Evolutionary conservation across 1,284 basidiomycete genomes (phyloP).

Genomic region (Schizophyllum amplum): DNA sequence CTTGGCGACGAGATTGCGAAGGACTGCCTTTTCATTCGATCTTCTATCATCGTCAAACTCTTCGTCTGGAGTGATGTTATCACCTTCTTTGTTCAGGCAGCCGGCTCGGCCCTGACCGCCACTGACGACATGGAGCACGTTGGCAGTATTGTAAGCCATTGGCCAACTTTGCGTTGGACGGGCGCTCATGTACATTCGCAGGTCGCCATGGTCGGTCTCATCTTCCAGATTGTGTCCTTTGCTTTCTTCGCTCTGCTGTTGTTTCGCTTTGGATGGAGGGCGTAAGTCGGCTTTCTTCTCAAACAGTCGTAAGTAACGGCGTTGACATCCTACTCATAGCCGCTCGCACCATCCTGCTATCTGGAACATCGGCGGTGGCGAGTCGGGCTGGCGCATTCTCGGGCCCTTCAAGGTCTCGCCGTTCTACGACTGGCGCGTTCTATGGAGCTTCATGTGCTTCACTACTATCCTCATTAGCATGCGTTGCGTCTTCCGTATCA

Average conservation of each 20-base stretch:
- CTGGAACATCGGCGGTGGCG: constrained; percentile 1
- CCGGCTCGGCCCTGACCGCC: constrained; percentile 10
- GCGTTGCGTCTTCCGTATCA: constrained; percentile 14
- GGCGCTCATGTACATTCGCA: not conserved
- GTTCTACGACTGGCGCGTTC: constrained; percentile 14
- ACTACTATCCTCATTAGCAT: constrained; percentile 14
- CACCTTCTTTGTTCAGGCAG: constrained; percentile 12
- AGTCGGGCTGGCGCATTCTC: not conserved
- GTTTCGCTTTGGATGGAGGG: constrained; percentile 11
- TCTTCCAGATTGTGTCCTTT: constrained; percentile 13
- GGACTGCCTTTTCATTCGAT: constrained; percentile 9
- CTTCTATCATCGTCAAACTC: constrained; percentile 8
- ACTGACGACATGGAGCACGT: constrained; percentile 3
- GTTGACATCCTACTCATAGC: not conserved
- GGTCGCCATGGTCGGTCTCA: constrained; percentile 12
- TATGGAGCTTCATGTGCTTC: constrained; percentile 9
- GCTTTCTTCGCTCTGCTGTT: constrained; percentile 10
- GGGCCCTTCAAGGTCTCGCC: constrained; percentile 10
- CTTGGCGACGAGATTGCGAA: constrained; percentile 8
- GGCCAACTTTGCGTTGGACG: not conserved
- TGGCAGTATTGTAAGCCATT: constrained; percentile 6
- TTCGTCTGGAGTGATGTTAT: constrained; percentile 15
- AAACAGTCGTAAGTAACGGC: not conserved
- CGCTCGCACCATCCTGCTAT: constrained; percentile 4
- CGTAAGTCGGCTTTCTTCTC: constrained; percentile 8